A percentile compares a stretch with the other conserved stretches of the same genome.
Conservation (phyloP, 306 rosid genomes). For the Rosa lucieae region DNA sequence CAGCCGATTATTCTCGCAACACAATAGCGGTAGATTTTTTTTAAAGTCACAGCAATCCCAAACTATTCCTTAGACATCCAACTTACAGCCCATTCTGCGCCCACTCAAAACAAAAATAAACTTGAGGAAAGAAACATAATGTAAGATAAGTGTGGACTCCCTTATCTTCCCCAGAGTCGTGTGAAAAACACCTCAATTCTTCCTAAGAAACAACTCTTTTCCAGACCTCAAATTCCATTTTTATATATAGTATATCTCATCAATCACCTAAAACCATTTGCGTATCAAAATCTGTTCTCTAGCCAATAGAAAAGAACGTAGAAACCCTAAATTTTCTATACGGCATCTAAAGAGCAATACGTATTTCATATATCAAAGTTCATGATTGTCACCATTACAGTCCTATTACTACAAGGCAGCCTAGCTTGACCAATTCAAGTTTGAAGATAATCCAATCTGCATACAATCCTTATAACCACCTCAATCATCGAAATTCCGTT, state of each 20-base stretch:
- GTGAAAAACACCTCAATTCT: constrained; percentile 1
- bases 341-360: background rate
- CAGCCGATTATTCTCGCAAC: no score
- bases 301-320: background rate
- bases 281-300: background rate
- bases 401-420: background rate
- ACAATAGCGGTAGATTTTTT: no score
- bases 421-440: background rate
- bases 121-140: background rate
- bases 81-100: background rate
- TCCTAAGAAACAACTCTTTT: background rate
- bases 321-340: background rate
- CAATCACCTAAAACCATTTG: background rate
- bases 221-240: background rate
- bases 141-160: background rate
- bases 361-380: background rate
- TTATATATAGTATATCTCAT: background rate
- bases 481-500: background rate
- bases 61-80: background rate
- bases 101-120: background rate
- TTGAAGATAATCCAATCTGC: background rate
- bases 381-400: background rate
- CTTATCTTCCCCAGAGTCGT: background rate
- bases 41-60: no score
- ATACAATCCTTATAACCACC: no score